Base-by-base conservation (phyloP, 2,329 filamentous ascomycete species). In the Fusarium drepaniforme region DNA sequence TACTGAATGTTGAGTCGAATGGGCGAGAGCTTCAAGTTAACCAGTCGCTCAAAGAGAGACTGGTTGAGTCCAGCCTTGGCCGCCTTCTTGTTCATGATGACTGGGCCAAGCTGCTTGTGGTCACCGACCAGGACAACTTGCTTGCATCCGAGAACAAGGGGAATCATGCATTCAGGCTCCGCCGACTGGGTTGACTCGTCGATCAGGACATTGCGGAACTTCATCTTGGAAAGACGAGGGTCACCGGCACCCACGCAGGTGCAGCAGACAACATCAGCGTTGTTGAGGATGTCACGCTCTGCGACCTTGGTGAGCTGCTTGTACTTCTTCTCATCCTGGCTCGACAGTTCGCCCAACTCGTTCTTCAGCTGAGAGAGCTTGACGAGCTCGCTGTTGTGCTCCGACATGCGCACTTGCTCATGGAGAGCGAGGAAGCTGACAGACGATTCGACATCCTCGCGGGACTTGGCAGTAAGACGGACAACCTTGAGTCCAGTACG, bases 1-100 rank as follows among this genome's bases (percentile, higher is more conserved):
- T 99, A 99, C 83, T 99, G 97, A 42, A 98, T 96, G 78, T 98
- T 97, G 65, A 99, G 90, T 64, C 96, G 94, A 77, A 98, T 98
- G 9, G 97, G 97, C 44, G 93, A 92, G 79, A 95, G 93, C 53
- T 93, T 93, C n/a, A 98, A 90, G 79, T 96, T 95, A 78, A 98
- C 96, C 61, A 99, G 89, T 79, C 97, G 95, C 86, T 99, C 97
- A 80, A 99, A 99, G 12, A 99, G 88, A n/a, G 96, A 98, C 84
- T 98, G 97, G 84, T 98, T 98, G 18, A 99, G 88, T 71, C 97
- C 97, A 66, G 97, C 97, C 85, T 98, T 98, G 72, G 97, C 97
- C 16, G 97, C 97, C 85, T 98, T 98, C 89, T 99, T 99, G 89
- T 99, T 99, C 96, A 99, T 99, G 82, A 99, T 98, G 79, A 99